Percentiles rank a stretch among this genome's conserved stretches.
phyloP scores from a whole-genome alignment of 1,284 basidiomycete genomes.

The Malassezia vespertilionis region DNA sequence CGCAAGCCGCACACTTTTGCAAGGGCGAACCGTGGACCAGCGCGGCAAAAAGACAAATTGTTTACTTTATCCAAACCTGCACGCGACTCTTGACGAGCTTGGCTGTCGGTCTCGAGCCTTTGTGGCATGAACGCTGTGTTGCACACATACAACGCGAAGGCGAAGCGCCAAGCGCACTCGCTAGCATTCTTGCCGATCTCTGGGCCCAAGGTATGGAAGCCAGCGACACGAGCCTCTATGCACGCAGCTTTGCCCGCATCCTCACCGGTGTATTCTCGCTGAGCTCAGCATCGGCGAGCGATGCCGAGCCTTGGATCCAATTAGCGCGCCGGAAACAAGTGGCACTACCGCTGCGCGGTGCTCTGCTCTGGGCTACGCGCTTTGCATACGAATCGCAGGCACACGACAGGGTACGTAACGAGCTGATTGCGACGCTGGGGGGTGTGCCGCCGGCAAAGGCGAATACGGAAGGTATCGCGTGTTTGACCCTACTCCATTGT shows the following conservation, averaged over 20 bases:
- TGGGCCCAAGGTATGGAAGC: neutral
- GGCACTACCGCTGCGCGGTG: constrained; percentile 5
- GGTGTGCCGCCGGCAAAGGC: constrained; percentile 60
- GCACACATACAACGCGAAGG: too few relatives aligned
- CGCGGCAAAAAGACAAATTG: too few relatives aligned
- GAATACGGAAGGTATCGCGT: constrained; percentile 59
- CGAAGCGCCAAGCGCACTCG: too few relatives aligned
- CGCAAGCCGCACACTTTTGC: neutral
- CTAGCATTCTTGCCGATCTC: neutral
- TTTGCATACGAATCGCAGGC: constrained; percentile 48
- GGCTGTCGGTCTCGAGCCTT: too few relatives aligned
- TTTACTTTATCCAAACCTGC: too few relatives aligned
- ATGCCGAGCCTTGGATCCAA: constrained; percentile 35
- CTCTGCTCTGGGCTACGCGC: constrained; percentile 10
- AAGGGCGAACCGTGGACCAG: too few relatives aligned
- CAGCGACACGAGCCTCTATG: neutral
- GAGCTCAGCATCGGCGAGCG: constrained; percentile 25
- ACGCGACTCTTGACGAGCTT: too few relatives aligned
- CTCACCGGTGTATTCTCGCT: constrained; percentile 33
- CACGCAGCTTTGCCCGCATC: constrained; percentile 33
- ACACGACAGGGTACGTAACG: constrained; percentile 75
- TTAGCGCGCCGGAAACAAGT: constrained; percentile 20
- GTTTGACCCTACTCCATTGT: constrained; percentile 63
- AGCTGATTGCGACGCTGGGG: constrained; percentile 67
- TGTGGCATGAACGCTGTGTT: neutral